Evolutionary conservation across 257 asterid species (phyloP).

Genomic region (Nicotiana undulata): DNA sequence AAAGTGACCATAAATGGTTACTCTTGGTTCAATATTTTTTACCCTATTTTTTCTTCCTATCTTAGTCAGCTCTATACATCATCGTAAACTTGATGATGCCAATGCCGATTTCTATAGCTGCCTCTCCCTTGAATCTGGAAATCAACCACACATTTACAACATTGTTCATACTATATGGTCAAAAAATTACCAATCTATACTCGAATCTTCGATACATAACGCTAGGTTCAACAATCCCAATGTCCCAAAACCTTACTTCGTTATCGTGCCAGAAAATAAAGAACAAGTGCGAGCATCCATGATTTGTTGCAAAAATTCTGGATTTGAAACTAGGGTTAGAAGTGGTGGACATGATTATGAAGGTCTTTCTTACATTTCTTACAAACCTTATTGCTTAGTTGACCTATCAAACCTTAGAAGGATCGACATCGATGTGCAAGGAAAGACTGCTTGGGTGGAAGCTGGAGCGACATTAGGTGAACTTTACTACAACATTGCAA

Average conservation of each 20-base stretch:
- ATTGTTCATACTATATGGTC: slow-evolving; percentile 16
- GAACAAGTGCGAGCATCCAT: slow-evolving; percentile 32
- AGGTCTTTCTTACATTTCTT: slow-evolving; percentile 39
- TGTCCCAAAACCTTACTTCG: slow-evolving; percentile 24
- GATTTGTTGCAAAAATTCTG: slow-evolving; percentile 24
- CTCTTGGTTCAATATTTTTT: not conserved
- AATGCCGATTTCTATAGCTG: slow-evolving; percentile 4
- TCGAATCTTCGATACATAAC: slow-evolving; percentile 38
- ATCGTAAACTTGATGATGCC: not conserved
- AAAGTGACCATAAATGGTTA: not conserved
- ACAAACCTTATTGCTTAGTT: slow-evolving; percentile 26
- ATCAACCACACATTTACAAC: not conserved
- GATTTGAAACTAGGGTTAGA: slow-evolving; percentile 30
- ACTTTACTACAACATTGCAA: slow-evolving; percentile 35
- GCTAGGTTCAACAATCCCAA: slow-evolving; percentile 43
- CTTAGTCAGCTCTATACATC: not conserved
- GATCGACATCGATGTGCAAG: slow-evolving; percentile 22
- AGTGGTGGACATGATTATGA: slow-evolving; percentile 67
- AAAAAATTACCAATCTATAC: slow-evolving; percentile 19
- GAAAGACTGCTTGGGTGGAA: slow-evolving; percentile 47
- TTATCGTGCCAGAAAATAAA: slow-evolving; percentile 32
- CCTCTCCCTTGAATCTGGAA: slow-evolving; percentile 6
- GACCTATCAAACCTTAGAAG: slow-evolving; percentile 35
- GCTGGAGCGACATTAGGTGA: slow-evolving; percentile 55
- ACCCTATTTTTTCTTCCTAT: not conserved